phyloP scores from a whole-genome alignment of 2,329 filamentous ascomycete genomes.

The Pseudogymnoascus sp. region DNA sequence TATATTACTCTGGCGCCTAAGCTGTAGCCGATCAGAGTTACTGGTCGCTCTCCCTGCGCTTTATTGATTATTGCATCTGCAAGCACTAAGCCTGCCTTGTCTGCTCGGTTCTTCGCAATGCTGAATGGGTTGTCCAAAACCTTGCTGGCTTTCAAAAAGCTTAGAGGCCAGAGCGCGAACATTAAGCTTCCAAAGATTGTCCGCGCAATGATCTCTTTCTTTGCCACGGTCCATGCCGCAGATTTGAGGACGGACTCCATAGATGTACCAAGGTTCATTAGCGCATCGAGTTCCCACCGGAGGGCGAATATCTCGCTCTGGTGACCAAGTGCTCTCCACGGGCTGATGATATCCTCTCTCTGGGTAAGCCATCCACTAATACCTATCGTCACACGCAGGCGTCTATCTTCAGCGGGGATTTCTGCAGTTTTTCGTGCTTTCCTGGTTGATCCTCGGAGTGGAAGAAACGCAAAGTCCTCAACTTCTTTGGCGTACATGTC shows the following conservation, averaged over 20 bases:
- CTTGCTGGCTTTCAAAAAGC: constrained; percentile 57
- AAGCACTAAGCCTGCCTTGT: constrained; percentile 72
- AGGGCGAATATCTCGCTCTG: constrained; percentile 75
- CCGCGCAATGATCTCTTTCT: constrained; percentile 55
- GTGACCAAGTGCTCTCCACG: constrained; percentile 70
- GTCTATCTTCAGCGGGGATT: constrained; percentile 50
- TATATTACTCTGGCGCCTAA: constrained; percentile 77
- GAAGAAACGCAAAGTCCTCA: constrained; percentile 80
- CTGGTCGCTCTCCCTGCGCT: constrained; percentile 72
- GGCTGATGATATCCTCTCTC: constrained; percentile 62
- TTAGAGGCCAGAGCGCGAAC: constrained; percentile 63
- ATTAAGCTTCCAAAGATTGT: constrained; percentile 59
- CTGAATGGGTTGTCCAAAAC: constrained; percentile 77
- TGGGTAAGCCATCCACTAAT: constrained; percentile 75
- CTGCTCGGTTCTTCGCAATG: constrained; percentile 66
- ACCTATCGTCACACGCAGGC: constrained; percentile 74
- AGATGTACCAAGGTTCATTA: constrained; percentile 70
- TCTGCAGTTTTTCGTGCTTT: constrained; percentile 36
- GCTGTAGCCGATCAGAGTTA: constrained; percentile 75
- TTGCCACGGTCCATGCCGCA: constrained; percentile 70
- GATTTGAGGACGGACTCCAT: constrained; percentile 72
- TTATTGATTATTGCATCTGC: constrained; percentile 77
- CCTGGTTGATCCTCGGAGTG: constrained; percentile 49
- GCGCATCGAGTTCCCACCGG: constrained; percentile 71
- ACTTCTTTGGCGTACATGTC: constrained; percentile 82